phyloP scores from a whole-genome alignment of 768 basidiomycete species.

The Lentinula boryana region DNA sequence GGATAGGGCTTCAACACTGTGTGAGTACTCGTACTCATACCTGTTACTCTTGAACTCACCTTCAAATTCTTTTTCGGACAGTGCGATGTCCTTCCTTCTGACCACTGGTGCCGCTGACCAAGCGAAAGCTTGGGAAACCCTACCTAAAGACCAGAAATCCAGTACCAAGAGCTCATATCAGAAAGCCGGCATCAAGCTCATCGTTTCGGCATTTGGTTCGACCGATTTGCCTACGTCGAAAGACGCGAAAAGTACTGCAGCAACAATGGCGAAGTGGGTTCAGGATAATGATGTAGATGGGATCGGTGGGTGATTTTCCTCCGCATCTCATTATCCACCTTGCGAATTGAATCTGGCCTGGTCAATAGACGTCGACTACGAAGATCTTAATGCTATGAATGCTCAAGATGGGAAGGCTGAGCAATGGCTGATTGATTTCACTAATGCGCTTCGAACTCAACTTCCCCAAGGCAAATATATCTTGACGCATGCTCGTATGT shows the following conservation, averaged over 20 bases:
- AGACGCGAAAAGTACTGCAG: slow-evolving; percentile 35
- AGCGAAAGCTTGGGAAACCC: slow-evolving; percentile 22
- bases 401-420: slow-evolving; percentile 5
- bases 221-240: slow-evolving; percentile 35
- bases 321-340: background rate
- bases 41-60: background rate
- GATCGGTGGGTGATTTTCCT: slow-evolving; percentile 20
- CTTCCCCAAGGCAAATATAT: slow-evolving; percentile 24
- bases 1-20: background rate
- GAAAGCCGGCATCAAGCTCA: slow-evolving; percentile 44
- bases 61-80: background rate
- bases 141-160: slow-evolving; percentile 27
- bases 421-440: slow-evolving; percentile 26
- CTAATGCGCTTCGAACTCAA: slow-evolving; percentile 19
- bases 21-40: background rate
- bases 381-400: background rate
- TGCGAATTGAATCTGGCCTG: slow-evolving; percentile 28
- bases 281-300: slow-evolving; percentile 39
- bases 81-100: background rate
- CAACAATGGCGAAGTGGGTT: slow-evolving; percentile 40
- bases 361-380: slow-evolving; percentile 25
- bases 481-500: slow-evolving; percentile 23
- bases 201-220: slow-evolving; percentile 47
- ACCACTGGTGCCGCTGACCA: background rate
- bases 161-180: slow-evolving; percentile 36